Evolutionary conservation across 1,284 basidiomycete species (phyloP), one percentile per base, ranked within the genome.

Genomic region (Marasmius sp.): DNA sequence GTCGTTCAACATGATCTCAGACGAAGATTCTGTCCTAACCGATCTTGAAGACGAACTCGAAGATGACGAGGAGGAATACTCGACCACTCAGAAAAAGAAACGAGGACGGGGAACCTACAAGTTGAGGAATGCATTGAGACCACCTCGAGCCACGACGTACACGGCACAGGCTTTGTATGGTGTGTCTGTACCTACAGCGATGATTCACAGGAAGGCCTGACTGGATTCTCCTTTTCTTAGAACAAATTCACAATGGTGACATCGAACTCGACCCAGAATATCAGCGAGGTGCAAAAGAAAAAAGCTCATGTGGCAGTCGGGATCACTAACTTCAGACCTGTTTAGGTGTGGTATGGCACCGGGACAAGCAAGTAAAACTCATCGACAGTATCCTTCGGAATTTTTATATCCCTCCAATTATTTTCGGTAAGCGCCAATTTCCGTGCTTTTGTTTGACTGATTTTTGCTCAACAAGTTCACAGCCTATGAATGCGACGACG

Each of bases 371-470:
- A 67, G 82, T 85, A 33, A 82, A 82, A 16, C 78, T 92, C n/a
- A 81, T 92, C 16, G 88, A 90, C 69, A 90, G 87, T 0, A 79
- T 92, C 33, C 83, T 85, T 62, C 85, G 86, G 52, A 89, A 91
- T 67, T 91, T 85, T 66, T 91, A 89, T 65, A 82, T 92, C 3
- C 91, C 89, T 0, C 89, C 89, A 0, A 75, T 92, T n/a, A 91
- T 92, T 37, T 91, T 92, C 60, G 80, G 87, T 89, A 65, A 7
- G 80, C 68, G 5, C 9, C 6, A 41, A 5, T n/a, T n/a, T 38
- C 57, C 41, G 11, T 12, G 4, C 9, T 48, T 14, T 41, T 43
- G 16, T 45, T 20, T 18, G 18, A 47, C 33, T 43, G 11, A 18
- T 9, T 36, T 38, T 20, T 5, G n/a, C 20, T 20, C 48, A 18